Base-by-base conservation (phyloP, 2,329 filamentous ascomycete genomes). In the Periconia digitata region DNA sequence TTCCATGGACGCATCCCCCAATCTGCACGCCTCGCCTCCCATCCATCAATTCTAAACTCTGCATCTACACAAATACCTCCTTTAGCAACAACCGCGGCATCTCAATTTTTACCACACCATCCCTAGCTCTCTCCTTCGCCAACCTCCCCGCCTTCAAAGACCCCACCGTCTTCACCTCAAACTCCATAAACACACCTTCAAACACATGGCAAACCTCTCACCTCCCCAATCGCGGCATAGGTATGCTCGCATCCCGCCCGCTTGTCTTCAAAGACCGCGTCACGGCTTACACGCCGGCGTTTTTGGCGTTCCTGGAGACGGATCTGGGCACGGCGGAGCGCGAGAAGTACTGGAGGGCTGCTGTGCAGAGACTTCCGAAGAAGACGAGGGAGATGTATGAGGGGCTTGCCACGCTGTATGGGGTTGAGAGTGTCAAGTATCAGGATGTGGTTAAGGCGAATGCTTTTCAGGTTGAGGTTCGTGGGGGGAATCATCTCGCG, bases 361-460 rank as follows among this genome's bases (percentile, higher is more conserved):
- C 65, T 0, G 54, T 71, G 10, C 40, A 53, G 18, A 65, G 64
- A 17, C 50, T 71, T 1, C 67, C 67, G 1, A 21, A 36, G 1
- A 17, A 39, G 0, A 60, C 59, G 0, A 52, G 52, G 18, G 39
- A 54, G 0, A 38, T 39, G 6, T 70, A 65, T 43, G 8, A 68
- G 10, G 10, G 34, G 1, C 51, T 71, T 3, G 55, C 58, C 3
- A 59, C 52, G 27, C 55, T 71, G 5, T 70, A 63, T 49, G 60
- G 62, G 0, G 50, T 66, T 29, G 43, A 50, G 8, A 51, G 56
- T 8, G 55, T 71, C 0, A 43, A 55, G 1, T 54, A 62, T 7
- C 67, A 70, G 36, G 68, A 70, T 49, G 58, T 71, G 22, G 62
- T 69, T 5, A 68, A 70, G 42, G 63, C 63, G 29, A 71, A 71